Percentiles rank a stretch among this genome's conserved stretches.
Evolutionary conservation across 176 grass and related monocot genomes (phyloP).

Genomic region (Lolium perenne): DNA sequence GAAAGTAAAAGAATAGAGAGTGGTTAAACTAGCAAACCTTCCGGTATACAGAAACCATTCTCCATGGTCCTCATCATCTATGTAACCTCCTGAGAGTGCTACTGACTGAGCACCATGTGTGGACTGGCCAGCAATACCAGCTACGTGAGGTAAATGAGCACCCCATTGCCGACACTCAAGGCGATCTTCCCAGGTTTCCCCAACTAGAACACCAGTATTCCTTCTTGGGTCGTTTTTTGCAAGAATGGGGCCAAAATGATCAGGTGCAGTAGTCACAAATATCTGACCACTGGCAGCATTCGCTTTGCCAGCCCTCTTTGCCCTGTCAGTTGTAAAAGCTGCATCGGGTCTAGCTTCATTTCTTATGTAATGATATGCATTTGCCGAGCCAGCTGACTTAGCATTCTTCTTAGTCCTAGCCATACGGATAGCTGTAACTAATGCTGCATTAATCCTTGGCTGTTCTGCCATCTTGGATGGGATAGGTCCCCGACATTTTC

Average conservation of each 20-base stretch:
- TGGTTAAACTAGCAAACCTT: neutral
- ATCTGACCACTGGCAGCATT: constrained; percentile 93
- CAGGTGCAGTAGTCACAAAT: constrained; percentile 83
- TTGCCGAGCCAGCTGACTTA: constrained; percentile 41
- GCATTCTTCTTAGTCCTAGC: constrained; percentile 66
- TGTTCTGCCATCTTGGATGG: constrained; percentile 77
- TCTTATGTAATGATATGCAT: constrained; percentile 59
- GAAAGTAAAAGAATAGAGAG: neutral
- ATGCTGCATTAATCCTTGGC: constrained; percentile 82
- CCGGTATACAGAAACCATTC: constrained; percentile 75
- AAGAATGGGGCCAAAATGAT: constrained; percentile 87
- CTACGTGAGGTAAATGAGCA: constrained; percentile 88
- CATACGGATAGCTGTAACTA: constrained; percentile 80
- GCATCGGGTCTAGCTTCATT: constrained; percentile 84
- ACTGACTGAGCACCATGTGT: constrained; percentile 79
- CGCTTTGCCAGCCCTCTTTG: constrained; percentile 79
- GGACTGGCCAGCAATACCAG: constrained; percentile 89
- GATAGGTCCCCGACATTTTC: constrained; percentile 62
- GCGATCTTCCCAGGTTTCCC: constrained; percentile 78
- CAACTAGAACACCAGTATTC: constrained; percentile 64
- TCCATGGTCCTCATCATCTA: constrained; percentile 92
- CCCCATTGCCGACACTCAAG: constrained; percentile 97
- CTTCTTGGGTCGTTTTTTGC: constrained; percentile 77
- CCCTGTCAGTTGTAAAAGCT: constrained; percentile 84
- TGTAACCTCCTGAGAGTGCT: constrained; percentile 83